A percentile compares a stretch with the other conserved stretches of the same genome.
Evolutionary conservation across 192 early-diverging fungal genomes (phyloP).

Genomic region (Backusella westeae): DNA sequence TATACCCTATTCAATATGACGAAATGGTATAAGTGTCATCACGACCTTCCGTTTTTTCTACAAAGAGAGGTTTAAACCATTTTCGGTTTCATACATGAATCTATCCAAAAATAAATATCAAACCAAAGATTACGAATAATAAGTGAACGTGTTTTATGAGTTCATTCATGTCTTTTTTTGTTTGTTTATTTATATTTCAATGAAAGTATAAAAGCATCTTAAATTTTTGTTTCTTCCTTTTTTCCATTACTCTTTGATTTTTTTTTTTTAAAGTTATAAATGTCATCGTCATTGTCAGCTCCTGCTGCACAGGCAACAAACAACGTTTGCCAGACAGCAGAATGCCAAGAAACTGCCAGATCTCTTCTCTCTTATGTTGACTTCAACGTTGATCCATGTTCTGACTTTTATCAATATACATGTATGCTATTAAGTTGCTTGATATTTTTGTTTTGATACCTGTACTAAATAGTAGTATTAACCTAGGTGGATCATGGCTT

Average conservation of each 20-base stretch:
- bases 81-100: background rate
- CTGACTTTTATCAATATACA: constrained; percentile 62
- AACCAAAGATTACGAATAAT: background rate
- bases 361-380: constrained; percentile 54
- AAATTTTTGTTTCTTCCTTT: background rate
- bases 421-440: constrained; percentile 36
- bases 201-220: background rate
- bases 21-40: background rate
- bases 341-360: constrained; percentile 56
- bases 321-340: constrained; percentile 43
- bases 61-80: background rate
- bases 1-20: background rate
- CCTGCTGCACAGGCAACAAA: background rate
- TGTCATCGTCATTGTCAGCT: background rate
- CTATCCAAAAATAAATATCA: background rate
- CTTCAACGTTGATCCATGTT: constrained; percentile 53
- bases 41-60: background rate
- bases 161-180: background rate
- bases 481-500: constrained; percentile 57
- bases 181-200: background rate
- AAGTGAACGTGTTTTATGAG: background rate
- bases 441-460: background rate
- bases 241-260: background rate
- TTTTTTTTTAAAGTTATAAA: background rate
- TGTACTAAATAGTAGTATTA: background rate